Base-by-base conservation (phyloP, 345 rosid genomes). In the Barbarea vulgaris region DNA sequence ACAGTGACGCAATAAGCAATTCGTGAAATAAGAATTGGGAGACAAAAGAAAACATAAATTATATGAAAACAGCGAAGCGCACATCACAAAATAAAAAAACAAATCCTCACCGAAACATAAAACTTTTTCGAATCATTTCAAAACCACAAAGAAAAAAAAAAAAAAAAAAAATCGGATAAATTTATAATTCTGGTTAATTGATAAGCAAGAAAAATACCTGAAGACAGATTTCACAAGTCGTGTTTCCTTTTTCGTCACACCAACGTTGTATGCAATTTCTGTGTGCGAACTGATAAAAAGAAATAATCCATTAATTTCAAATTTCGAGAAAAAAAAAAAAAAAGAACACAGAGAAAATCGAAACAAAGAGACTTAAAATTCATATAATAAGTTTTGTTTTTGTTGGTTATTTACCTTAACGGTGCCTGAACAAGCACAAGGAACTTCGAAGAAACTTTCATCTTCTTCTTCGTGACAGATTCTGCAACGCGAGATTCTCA, bases 241-340 rank as follows among this genome's bases (percentile, higher is more conserved):
- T 90, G 84, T 85, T 90, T 53, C 99, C 98, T 83, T 95, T 95
- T 86, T 92, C 97, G 69, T 95, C 48, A n/a, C 98, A 92, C 99
- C 99, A 95, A 72, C 96, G 86, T 91, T 95, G 98, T 81, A 92
- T 89, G 59, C 99, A 92, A 77, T 88, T 89, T 83, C 98, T 90
- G 64, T 92, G 81, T 30, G 77, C 81, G 33, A 72, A 78, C 81
- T 78, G 69, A 50, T 50, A 6, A 34, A 11, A 18, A 19, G 4
- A 30, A 33, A 33, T 0, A 14, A 30, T 25, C 17, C 4, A 42
- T 65, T 65, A 46, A 11, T 46, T n/a, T 56, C 63, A 41, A 64
- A 37, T 27, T 25, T 22, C 15, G n/a, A n/a, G n/a, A n/a, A n/a
- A n/a, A n/a, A n/a, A n/a, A n/a, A n/a, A n/a, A 12, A 27, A 7